A percentile compares a stretch with the other conserved stretches of the same genome.
Evolutionary conservation across 129 eudicot genomes (phyloP).

Genomic region (Artemisia argyi): DNA sequence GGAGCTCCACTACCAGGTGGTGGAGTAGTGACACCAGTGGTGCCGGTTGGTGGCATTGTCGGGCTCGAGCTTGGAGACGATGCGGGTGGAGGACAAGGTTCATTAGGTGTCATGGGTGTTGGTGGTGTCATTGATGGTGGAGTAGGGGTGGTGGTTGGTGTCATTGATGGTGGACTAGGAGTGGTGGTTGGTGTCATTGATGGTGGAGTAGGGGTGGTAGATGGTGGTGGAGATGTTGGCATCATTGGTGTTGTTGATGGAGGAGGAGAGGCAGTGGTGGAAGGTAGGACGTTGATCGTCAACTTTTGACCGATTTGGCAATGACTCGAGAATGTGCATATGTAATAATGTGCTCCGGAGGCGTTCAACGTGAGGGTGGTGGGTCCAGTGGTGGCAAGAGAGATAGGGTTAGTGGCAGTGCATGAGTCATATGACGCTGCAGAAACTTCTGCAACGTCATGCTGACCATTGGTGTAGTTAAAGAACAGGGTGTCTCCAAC

Average conservation of each 20-base stretch:
- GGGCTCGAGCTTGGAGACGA: constrained; percentile 23
- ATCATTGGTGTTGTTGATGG: too few relatives aligned
- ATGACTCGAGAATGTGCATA: constrained; percentile 46
- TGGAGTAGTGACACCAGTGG: neutral
- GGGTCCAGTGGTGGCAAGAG: constrained; percentile 43
- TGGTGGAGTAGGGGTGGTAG: constrained; percentile 18
- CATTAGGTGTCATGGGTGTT: neutral
- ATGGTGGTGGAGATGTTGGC: too few relatives aligned
- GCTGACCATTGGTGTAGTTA: neutral
- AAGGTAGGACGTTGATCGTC: constrained; percentile 44
- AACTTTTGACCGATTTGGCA: constrained; percentile 53
- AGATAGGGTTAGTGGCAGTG: constrained; percentile 21
- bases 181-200: constrained; percentile 22
- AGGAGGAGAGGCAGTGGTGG: neutral
- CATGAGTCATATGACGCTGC: constrained; percentile 24
- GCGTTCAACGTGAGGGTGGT: constrained; percentile 36
- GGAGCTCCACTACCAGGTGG: neutral
- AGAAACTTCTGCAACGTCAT: constrained; percentile 29
- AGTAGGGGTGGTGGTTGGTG: neutral
- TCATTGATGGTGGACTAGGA: constrained; percentile 27
- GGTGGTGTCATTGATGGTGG: too few relatives aligned
- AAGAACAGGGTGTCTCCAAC: constrained; percentile 30
- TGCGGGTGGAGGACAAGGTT: constrained; percentile 25
- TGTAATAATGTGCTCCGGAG: constrained; percentile 44
- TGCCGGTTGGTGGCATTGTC: constrained; percentile 14